phyloP scores from a whole-genome alignment of 2,329 filamentous ascomycete genomes.

The Diaporthe batatas region DNA sequence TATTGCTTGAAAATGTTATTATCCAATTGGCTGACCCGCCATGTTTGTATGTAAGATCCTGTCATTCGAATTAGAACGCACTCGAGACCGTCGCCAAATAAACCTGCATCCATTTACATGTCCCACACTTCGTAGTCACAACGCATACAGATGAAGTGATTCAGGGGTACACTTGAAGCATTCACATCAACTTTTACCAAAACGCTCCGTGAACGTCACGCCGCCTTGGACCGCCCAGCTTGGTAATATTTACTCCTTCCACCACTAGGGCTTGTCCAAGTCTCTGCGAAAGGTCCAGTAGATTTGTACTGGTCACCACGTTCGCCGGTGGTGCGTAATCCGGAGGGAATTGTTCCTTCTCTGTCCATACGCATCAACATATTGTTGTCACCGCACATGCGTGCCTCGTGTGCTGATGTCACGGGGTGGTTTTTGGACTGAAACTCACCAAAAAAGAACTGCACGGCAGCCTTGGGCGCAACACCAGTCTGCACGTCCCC shows the following conservation, averaged over 20 bases:
- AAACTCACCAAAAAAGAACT: conserved; percentile 59
- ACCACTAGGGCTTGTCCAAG: conserved; percentile 32
- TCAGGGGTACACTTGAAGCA: too few relatives aligned
- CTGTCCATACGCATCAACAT: not conserved
- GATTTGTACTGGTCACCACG: conserved; percentile 27
- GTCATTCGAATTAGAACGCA: accelerated
- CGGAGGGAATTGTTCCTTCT: conserved; percentile 39
- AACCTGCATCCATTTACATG: not conserved
- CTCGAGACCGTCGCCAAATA: not conserved
- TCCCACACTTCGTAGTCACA: not conserved
- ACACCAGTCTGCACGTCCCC: conserved; percentile 56
- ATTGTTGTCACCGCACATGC: too few relatives aligned
- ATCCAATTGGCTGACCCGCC: not conserved
- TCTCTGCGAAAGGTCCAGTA: conserved; percentile 21
- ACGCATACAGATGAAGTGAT: not conserved
- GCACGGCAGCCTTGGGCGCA: conserved; percentile 54
- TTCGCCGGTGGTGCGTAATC: conserved; percentile 20
- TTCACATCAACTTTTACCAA: not conserved
- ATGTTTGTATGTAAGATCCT: not conserved
- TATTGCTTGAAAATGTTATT: too few relatives aligned
- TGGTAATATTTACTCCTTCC: conserved; percentile 32
- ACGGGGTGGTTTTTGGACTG: not conserved
- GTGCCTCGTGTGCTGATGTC: too few relatives aligned
- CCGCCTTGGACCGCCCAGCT: not conserved
- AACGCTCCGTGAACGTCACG: conserved; percentile 1